phyloP scores from a whole-genome alignment of 2,329 filamentous ascomycete species.

The Thielaviopsis musarum region DNA sequence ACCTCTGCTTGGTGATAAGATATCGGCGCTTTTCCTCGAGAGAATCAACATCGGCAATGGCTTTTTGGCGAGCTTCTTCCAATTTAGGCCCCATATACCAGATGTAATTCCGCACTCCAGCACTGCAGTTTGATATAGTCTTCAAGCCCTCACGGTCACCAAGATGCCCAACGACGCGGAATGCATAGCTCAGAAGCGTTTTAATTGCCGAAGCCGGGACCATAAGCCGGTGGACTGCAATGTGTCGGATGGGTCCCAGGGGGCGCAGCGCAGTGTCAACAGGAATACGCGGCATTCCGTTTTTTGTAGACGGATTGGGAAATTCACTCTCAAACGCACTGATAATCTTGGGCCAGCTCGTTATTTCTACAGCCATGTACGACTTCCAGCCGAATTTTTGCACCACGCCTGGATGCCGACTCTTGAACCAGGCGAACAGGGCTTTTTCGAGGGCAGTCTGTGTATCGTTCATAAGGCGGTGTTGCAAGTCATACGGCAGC shows the following conservation, averaged over 20 bases:
- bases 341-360: slow-evolving; percentile 5
- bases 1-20: slow-evolving; percentile 1
- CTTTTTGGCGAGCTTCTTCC: not conserved
- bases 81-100: not conserved
- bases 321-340: not conserved
- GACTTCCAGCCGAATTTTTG: slow-evolving; percentile 2
- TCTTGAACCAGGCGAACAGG: slow-evolving; percentile 4
- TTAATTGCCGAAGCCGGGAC: slow-evolving; percentile 1
- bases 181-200: not conserved
- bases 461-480: slow-evolving; percentile 2
- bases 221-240: slow-evolving; percentile 7
- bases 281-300: not conserved
- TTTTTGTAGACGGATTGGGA: slow-evolving; percentile 1
- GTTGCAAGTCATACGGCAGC: slow-evolving; percentile 6
- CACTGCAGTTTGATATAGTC: not conserved
- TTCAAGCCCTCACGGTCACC: not conserved
- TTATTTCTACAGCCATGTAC: slow-evolving; percentile 4
- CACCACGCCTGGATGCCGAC: not conserved
- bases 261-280: not conserved
- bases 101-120: not conserved
- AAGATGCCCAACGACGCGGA: slow-evolving; percentile 3
- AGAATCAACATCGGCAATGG: not conserved
- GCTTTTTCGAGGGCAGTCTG: slow-evolving; percentile 5
- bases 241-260: slow-evolving; percentile 6
- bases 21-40: slow-evolving; percentile 3